Base-by-base conservation (phyloP, 331 rosid genomes). In the Telfairia occidentalis region DNA sequence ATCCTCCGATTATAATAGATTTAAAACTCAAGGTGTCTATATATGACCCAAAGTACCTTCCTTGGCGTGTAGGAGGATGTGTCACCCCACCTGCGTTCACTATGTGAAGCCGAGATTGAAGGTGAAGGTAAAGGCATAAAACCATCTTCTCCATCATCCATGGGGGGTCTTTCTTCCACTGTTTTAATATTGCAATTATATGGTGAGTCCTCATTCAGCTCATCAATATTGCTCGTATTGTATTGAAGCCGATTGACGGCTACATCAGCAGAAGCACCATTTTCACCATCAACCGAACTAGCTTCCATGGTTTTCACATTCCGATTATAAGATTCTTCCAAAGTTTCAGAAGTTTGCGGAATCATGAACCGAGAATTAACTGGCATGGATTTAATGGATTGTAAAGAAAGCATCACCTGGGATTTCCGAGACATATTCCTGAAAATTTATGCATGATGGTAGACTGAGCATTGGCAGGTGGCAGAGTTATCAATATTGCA, bases 31-130 rank as follows among this genome's bases (percentile, higher is more conserved):
- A 15, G 59, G 78, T 7, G 23, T 43, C 74, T 58, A 49, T 71
- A 46, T 16, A 18, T 49, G 37, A 35, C 67, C 48, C 61, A 37
- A 37, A 37, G 57, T 88, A 95, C 99, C 99, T 92, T 92, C 83
- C 90, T 95, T 55, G 85, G 84, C 77, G 92, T 86, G 83, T 88
- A 92, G 77, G 91, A 67, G 76, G 86, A 81, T 80, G 96, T 92
- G 80, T 92, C 97, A 79, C 82, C 81, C 99, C 99, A 95, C 81
- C 89, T 84, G 82, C 71, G 74, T 60, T 95, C 96, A 73, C 83
- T 81, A 19, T 76, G 87, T 73, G 89, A 87, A 69, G 83, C 67
- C 3, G 88, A 85, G 18, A 73, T 64, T 65, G 96, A 86, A 30
- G 90, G 87, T 19, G 84, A 72, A 28, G 89, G 89, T 76, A 80